Evolutionary conservation across 1,284 basidiomycete species (phyloP).

Genomic region (Meira miltonrushii): DNA sequence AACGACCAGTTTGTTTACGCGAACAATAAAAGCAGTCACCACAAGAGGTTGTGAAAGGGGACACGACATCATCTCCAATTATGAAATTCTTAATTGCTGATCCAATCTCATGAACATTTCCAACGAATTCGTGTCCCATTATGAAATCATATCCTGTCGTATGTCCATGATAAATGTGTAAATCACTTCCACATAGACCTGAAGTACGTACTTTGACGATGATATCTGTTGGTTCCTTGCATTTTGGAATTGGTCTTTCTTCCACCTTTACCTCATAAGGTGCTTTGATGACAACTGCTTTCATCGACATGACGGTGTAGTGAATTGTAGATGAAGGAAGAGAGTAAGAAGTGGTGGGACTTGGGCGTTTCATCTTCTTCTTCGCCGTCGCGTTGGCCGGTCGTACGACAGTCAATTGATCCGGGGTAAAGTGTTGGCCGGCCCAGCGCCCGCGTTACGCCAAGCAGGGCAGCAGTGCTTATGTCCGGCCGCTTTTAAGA

Average conservation of each 20-base stretch:
- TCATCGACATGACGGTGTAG: conserved; percentile 20
- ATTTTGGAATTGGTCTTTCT: conserved; percentile 38
- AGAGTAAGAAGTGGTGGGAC: too few species aligned
- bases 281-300: conserved; percentile 40
- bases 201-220: conserved; percentile 51
- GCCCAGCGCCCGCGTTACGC: too few species aligned
- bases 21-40: conserved; percentile 61
- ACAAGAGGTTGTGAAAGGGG: conserved; percentile 67
- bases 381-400: too few species aligned
- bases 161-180: conserved; percentile 52
- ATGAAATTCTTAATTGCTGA: conserved; percentile 64
- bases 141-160: conserved; percentile 35
- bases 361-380: too few species aligned
- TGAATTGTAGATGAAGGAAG: too few species aligned
- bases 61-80: conserved; percentile 75
- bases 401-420: too few species aligned
- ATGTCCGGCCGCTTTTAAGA: too few species aligned
- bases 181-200: conserved; percentile 74
- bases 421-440: too few species aligned
- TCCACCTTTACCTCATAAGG: conserved; percentile 37
- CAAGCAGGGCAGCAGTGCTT: too few species aligned
- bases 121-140: conserved; percentile 77
- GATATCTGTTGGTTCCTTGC: conserved; percentile 30
- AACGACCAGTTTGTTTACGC: conserved; percentile 70
- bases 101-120: conserved; percentile 70